A percentile compares a stretch with the other conserved stretches of the same genome.
Conservation (phyloP, 306 rosid genomes). For the Medicago ruthenica region DNA sequence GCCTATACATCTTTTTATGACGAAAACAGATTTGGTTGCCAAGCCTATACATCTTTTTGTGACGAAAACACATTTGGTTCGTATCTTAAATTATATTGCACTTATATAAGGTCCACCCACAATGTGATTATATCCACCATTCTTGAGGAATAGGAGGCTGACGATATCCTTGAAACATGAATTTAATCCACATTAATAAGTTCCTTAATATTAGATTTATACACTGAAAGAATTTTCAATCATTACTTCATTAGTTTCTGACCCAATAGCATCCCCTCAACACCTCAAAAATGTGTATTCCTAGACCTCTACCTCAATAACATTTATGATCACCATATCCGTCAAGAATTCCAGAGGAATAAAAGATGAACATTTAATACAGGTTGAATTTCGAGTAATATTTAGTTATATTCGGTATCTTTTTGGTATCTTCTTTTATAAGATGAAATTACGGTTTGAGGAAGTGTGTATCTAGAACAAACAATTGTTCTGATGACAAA, state of each 20-base stretch:
- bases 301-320: constrained; percentile 28
- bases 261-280: constrained; percentile 2
- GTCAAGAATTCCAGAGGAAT: background rate
- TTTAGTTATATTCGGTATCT: constrained; percentile 1
- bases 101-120: too few relatives aligned
- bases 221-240: background rate
- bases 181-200: constrained; percentile 4
- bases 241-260: background rate
- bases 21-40: constrained; percentile 14
- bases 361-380: background rate
- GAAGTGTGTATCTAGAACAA: constrained; percentile 5
- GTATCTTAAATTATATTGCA: background rate
- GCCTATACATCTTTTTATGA: constrained; percentile 21
- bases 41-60: constrained; percentile 15
- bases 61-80: constrained; percentile 24
- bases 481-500: background rate
- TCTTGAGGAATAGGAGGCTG: constrained; percentile 15
- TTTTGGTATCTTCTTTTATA: background rate
- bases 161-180: constrained; percentile 29
- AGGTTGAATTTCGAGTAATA: background rate
- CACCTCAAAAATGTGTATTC: constrained; percentile 1
- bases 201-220: constrained; percentile 7
- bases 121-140: too few relatives aligned
- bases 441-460: background rate
- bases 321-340: constrained; percentile 22